Base-by-base conservation (phyloP, 768 basidiomycete genomes). In the Psilocybe cyanescens region DNA sequence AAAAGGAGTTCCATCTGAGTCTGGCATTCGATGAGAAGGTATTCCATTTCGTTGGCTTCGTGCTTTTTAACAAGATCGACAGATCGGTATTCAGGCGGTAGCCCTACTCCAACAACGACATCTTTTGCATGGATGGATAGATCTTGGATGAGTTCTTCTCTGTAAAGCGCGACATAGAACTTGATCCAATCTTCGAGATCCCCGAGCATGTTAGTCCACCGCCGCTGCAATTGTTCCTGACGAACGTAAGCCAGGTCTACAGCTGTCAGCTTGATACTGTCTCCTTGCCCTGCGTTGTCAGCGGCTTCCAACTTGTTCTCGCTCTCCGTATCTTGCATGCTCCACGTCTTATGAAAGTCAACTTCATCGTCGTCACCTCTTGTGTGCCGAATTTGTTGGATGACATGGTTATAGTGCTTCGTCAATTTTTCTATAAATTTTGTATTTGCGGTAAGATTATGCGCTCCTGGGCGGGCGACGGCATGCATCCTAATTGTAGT, bases 1-100 rank as follows among this genome's bases (percentile, higher is more conserved):
- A 59, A 41, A 3, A 59, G 50, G 3, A 9, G 58, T 39, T 59
- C 58, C 35, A 52, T 33, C 4, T 6, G 28, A 16, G 19, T 44
- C 8, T 49, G 48, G 17, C 48, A 59, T 52, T 52, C 58, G 11
- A 59, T 51, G 4, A 59, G 48, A 16, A 59, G 48, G n/a, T 39
- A 59, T 52, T 59, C 58, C 19, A 59, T 52, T 29, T 60, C 59
- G 14, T 55, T 60, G 28, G 52, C 52, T 17, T 60, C 52, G 31
- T 46, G 31, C 33, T 60, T 48, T 28, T 55, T 41, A n/a, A 60
- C 46, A 29, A 54, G 17, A n/a, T 8, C 48, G 6, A 55, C 53
- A 17, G 46, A 39, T 17, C 47, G 33, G 33, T 35, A 35, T 7
- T 35, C 33, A 35, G 33, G 11, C 3, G 33, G 33, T 11, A 11